phyloP scores from a whole-genome alignment of 2,329 filamentous ascomycete species.

The Drechslera avenae region DNA sequence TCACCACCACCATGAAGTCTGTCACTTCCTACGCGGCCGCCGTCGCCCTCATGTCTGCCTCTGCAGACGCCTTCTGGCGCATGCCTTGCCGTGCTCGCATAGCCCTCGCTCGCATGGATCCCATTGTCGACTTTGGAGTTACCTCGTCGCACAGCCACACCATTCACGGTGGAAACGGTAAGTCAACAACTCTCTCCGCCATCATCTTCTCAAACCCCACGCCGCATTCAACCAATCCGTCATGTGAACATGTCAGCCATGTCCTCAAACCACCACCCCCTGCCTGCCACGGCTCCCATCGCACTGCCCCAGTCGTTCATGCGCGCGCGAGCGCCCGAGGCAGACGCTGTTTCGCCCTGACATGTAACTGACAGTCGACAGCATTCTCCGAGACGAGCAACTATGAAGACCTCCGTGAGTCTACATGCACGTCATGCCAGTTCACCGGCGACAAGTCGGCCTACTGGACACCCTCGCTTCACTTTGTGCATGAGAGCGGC shows the following conservation, averaged over 20 bases:
- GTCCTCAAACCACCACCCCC: background rate
- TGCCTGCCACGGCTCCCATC: background rate
- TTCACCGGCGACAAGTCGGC: conserved; percentile 51
- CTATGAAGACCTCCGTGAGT: conserved; percentile 65
- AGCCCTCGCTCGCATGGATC: conserved; percentile 63
- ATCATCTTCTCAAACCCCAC: conserved; percentile 45
- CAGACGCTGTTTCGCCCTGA: conserved; percentile 25
- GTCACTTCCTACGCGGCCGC: conserved; percentile 34
- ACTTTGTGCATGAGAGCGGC: conserved; percentile 68
- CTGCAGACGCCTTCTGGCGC: conserved; percentile 69
- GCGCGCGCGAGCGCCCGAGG: conserved; percentile 15
- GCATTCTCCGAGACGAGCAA: conserved; percentile 66
- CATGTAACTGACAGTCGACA: conserved; percentile 31
- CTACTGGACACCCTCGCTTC: conserved; percentile 66
- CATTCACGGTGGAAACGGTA: conserved; percentile 51
- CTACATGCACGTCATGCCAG: conserved; percentile 72
- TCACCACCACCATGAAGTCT: conserved; percentile 37
- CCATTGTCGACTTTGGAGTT: conserved; percentile 38
- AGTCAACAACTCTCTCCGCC: conserved; percentile 57
- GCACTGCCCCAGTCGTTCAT: background rate
- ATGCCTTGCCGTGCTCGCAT: conserved; percentile 70
- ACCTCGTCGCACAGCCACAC: conserved; percentile 40
- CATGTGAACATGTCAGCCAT: conserved; percentile 3
- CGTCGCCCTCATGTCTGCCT: conserved; percentile 42
- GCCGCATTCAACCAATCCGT: conserved; percentile 10